phyloP scores from a whole-genome alignment of 805 yeast species.

The Blastobotrys terrestris region DNA sequence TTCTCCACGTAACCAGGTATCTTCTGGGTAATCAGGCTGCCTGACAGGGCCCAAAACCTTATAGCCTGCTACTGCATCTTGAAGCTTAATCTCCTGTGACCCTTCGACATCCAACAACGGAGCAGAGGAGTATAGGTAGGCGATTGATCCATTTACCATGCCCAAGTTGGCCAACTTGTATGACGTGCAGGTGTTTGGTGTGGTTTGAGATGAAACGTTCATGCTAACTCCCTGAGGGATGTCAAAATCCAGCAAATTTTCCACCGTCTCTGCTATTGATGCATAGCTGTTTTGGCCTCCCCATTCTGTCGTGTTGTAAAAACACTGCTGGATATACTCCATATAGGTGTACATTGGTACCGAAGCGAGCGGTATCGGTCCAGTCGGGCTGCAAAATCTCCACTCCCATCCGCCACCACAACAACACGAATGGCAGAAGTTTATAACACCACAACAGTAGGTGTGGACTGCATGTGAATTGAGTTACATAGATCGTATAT shows the following conservation, averaged over 20 bases:
- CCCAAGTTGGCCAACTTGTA: conserved; percentile 61
- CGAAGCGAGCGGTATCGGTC: no score
- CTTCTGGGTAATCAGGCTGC: conserved; percentile 19
- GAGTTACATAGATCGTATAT: no score
- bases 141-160: conserved; percentile 69
- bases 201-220: conserved; percentile 62
- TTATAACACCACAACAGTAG: no score
- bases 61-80: conserved; percentile 66
- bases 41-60: conserved; percentile 45
- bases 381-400: no score
- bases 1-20: conserved; percentile 26
- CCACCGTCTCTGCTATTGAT: conserved; percentile 65
- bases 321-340: conserved; percentile 77
- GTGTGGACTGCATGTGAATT: no score
- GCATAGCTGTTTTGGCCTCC: conserved; percentile 71
- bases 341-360: conserved; percentile 84
- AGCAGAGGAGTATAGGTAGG: conserved; percentile 69
- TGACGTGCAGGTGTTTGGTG: conserved; percentile 65
- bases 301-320: conserved; percentile 69
- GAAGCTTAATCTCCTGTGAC: conserved; percentile 50
- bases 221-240: conserved; percentile 63
- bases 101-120: conserved; percentile 48
- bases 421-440: no score
- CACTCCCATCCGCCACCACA: neutral
- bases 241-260: conserved; percentile 61